These are phyloP conservation scores for Apophysomyces variabilis DNA, from an alignment of 371 early-diverging fungal species.

Conservation along the genomic window DNA sequence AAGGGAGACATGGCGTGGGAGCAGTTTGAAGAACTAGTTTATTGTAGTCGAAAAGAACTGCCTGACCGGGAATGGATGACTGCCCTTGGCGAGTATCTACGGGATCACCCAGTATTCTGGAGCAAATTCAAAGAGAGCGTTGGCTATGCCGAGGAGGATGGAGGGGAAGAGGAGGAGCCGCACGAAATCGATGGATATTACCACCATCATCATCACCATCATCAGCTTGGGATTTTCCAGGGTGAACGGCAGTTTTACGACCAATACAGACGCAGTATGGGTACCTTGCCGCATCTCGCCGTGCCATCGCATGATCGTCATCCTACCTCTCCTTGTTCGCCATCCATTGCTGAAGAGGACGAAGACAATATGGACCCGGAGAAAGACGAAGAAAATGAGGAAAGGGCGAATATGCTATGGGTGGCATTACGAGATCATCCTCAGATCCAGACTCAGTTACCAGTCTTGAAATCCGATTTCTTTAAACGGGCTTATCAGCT, in stretches of 20 bases:
- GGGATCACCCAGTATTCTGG: constrained; percentile 47
- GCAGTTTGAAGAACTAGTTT: constrained; percentile 39
- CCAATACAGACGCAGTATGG: constrained; percentile 28
- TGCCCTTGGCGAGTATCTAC: constrained; percentile 39
- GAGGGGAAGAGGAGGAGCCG: constrained; percentile 14
- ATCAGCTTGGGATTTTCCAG: constrained; percentile 23
- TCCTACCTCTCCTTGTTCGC: constrained; percentile 16
- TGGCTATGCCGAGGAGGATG: constrained; percentile 39
- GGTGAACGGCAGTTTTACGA: constrained; percentile 34
- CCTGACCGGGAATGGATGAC: constrained; percentile 46
- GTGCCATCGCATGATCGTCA: constrained; percentile 26
- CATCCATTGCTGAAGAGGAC: constrained; percentile 12
- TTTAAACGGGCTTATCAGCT: constrained; percentile 44
- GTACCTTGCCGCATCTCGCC: not conserved
- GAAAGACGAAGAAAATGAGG: constrained; percentile 16
- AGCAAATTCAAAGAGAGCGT: constrained; percentile 50
- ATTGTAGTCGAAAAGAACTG: constrained; percentile 44
- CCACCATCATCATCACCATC: constrained; percentile 18
- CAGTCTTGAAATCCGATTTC: constrained; percentile 33
- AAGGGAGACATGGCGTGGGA: constrained; percentile 44
- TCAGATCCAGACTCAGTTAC: constrained; percentile 33
- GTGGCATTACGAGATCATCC: constrained; percentile 35
- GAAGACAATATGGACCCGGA: constrained; percentile 20
- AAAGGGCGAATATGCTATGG: constrained; percentile 1
- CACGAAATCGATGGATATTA: not conserved